Base-by-base conservation (phyloP, 1,284 basidiomycete genomes). In the Austroboletus niveus region DNA sequence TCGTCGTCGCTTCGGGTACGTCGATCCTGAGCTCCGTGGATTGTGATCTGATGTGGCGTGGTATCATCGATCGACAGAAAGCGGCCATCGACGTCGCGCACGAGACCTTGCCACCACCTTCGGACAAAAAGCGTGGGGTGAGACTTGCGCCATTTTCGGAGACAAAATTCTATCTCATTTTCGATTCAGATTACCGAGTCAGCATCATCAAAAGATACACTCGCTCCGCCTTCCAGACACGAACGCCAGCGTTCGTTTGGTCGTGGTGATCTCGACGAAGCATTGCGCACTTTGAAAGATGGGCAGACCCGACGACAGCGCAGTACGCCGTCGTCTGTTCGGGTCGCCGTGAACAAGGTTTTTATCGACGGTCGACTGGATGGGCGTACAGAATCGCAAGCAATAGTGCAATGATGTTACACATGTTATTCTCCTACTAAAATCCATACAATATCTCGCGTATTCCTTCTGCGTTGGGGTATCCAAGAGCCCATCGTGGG, bases 241-340 rank as follows among this genome's bases (percentile, higher is more conserved):
- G 51, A 69, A 45, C 57, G 49, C 55, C 76, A 29, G 71, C 75
- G 59, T 12, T 85, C 88, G 2, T 65, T 89, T 53, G 83, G 84
- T 15, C 79, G 86, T 36, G 91, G 90, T 11, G 87, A 88, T 51
- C 70, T 94, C 38, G 91, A 94, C 60, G 81, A 88, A 60, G 89
- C 88, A 8, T 87, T 94, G 47, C 82, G 87, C 34, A 92, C 85
- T 54, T 81, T 94, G 72, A 82, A 85, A 34, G 79, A 82, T 30
- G 87, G 85, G 14, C 80, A 80, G 53, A 60, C 52, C 17, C 73
- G 83, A 51, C 74, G 84, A 58, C 72, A 74, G 47, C 74, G 84
- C 22, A 71, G 74, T 36, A 64, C 72, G 11, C 73, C 80, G 40
- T 73, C 75, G 5, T 60, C 78, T 42, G 48, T 55, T 31, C 68